Evolutionary conservation across 495 filamentous ascomycete genomes (phyloP).

Genomic region (Daldinia grandis): DNA sequence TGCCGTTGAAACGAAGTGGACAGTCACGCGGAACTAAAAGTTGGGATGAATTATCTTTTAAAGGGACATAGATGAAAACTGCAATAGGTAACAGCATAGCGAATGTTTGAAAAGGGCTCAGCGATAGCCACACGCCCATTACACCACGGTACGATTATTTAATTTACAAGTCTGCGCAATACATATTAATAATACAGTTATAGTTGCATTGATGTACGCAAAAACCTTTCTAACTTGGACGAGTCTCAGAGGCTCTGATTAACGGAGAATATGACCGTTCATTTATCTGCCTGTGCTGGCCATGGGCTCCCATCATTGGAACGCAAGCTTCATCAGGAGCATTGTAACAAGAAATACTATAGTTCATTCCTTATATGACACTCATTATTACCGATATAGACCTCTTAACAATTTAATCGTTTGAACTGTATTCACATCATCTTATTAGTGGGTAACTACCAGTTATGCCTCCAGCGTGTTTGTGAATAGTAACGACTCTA

Average conservation of each 20-base stretch:
- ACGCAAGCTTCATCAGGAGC: not conserved
- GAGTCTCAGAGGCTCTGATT: not conserved
- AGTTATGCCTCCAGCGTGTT: not conserved
- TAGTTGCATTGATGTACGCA: not conserved
- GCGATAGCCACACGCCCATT: not conserved
- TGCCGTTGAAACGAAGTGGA: conserved; percentile 18
- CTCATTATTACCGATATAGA: not conserved
- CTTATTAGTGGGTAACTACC: too few relatives aligned
- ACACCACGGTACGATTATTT: not conserved
- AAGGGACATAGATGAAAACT: not conserved
- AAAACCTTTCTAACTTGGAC: not conserved
- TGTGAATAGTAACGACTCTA: not conserved
- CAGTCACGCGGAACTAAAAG: conserved; percentile 14
- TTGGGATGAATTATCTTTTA: not conserved
- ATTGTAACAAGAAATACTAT: not conserved
- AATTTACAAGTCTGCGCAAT: not conserved
- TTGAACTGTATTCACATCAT: not conserved
- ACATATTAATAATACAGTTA: not conserved
- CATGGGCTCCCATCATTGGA: not conserved
- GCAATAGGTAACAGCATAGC: not conserved
- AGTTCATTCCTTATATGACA: not conserved
- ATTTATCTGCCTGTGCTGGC: not conserved
- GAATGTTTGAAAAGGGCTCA: not conserved
- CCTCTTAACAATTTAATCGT: not conserved
- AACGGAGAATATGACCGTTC: not conserved